Conservation (phyloP, 164 flowering plant species). For the Liquidambar formosana region DNA sequence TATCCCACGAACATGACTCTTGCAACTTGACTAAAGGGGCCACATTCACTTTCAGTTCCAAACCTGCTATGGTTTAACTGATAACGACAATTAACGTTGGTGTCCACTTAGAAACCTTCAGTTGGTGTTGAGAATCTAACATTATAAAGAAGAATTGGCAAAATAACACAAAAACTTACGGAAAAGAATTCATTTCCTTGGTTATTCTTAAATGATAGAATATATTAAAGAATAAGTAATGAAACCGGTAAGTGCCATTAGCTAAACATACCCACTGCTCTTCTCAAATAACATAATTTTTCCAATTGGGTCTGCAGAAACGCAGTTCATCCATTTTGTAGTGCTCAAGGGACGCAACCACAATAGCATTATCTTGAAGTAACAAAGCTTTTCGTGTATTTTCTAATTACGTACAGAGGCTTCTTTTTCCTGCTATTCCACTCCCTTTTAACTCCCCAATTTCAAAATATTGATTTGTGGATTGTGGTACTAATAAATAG, state of each 20-base stretch:
- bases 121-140: background rate
- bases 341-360: background rate
- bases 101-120: background rate
- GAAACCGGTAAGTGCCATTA: background rate
- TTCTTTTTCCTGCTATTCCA: background rate
- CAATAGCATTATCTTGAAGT: background rate
- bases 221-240: too few species aligned
- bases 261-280: background rate
- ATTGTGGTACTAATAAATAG: constrained; percentile 10
- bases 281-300: too few species aligned
- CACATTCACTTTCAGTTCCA: background rate
- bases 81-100: background rate
- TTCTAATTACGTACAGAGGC: background rate
- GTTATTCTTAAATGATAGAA: background rate
- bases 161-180: background rate
- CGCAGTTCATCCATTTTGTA: background rate
- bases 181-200: background rate
- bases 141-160: background rate
- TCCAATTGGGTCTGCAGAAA: too few species aligned
- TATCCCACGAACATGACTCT: constrained; percentile 20
- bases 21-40: constrained; percentile 21
- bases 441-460: background rate
- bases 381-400: background rate
- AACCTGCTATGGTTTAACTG: background rate
- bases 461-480: background rate